A percentile compares a stretch with the other conserved stretches of the same genome.
Evolutionary conservation across 1,139 yeast species (phyloP).

Genomic region (Sugiyamaella pinicola): DNA sequence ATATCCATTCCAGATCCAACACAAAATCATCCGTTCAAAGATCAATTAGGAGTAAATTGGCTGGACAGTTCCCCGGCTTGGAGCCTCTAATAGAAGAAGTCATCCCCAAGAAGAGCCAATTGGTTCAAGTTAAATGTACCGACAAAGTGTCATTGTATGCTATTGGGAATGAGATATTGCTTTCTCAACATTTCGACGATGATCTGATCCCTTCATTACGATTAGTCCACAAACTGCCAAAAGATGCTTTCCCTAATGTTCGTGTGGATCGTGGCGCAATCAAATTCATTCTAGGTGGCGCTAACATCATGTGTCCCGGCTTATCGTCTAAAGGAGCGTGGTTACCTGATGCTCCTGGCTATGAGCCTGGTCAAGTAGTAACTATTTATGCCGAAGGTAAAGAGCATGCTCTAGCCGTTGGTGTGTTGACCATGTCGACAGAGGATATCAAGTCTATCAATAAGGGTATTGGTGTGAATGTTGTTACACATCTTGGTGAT

Average conservation of each 20-base stretch:
- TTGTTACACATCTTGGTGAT: constrained; percentile 85
- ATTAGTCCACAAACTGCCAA: constrained; percentile 64
- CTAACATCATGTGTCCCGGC: constrained; percentile 98
- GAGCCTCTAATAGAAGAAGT: constrained; percentile 78
- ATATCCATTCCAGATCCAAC: constrained; percentile 85
- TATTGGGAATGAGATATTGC: constrained; percentile 70
- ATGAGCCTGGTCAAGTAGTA: constrained; percentile 67
- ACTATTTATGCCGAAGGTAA: constrained; percentile 91
- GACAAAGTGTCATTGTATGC: constrained; percentile 82
- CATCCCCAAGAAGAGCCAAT: constrained; percentile 90
- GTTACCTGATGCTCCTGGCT: constrained; percentile 61
- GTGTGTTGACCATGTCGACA: constrained; percentile 82
- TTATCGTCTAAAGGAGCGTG: constrained; percentile 87
- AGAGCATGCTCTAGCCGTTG: constrained; percentile 87
- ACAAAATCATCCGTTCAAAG: constrained; percentile 92
- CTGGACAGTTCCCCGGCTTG: constrained; percentile 67
- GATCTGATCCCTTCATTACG: constrained; percentile 73
- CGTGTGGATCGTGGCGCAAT: constrained; percentile 97
- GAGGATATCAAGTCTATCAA: constrained; percentile 82
- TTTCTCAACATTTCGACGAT: constrained; percentile 82
- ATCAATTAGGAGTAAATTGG: constrained; percentile 72
- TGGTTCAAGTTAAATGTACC: constrained; percentile 81
- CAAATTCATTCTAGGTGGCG: constrained; percentile 90
- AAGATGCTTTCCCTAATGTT: constrained; percentile 70
- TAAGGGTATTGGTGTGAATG: constrained; percentile 89